Conservation (phyloP, 305 asterid species). For the Plantago coronopus region DNA sequence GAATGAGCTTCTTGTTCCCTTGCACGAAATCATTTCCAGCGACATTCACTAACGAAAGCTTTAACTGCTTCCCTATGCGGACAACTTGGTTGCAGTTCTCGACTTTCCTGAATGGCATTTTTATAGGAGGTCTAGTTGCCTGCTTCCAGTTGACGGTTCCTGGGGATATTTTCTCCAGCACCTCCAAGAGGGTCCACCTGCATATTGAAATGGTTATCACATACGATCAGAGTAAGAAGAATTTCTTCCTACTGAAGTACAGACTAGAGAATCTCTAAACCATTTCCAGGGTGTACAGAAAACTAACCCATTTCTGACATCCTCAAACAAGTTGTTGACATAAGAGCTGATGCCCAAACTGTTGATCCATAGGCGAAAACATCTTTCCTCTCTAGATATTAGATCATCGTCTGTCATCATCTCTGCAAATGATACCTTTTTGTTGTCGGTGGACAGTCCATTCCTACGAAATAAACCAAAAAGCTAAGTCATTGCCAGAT, state of each 20-base stretch:
- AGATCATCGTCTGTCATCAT: constrained; percentile 92
- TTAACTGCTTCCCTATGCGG: constrained; percentile 70
- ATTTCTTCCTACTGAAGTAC: neutral
- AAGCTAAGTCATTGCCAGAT: constrained; percentile 17
- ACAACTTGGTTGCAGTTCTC: constrained; percentile 92
- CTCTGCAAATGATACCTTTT: constrained; percentile 76
- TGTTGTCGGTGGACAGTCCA: constrained; percentile 87
- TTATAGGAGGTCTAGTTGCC: constrained; percentile 85
- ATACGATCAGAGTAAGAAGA: neutral
- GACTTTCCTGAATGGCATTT: constrained; percentile 85
- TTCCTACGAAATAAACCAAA: constrained; percentile 47
- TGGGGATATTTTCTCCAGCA: constrained; percentile 67
- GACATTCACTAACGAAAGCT: constrained; percentile 81
- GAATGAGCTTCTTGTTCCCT: constrained; percentile 88
- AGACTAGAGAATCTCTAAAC: neutral
- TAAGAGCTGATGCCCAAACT: constrained; percentile 78
- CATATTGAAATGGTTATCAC: constrained; percentile 4
- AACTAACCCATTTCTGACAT: constrained; percentile 91
- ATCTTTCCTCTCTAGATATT: constrained; percentile 93
- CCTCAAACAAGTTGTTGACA: constrained; percentile 88
- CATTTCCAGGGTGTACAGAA: neutral
- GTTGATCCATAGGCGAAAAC: constrained; percentile 96
- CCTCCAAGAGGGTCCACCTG: constrained; percentile 88
- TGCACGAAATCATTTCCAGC: constrained; percentile 92
- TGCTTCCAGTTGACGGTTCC: constrained; percentile 84